Evolutionary conservation across 2,329 filamentous ascomycete genomes (phyloP), one percentile per base, ranked within the genome.

Genomic region (Colletotrichum sp.): DNA sequence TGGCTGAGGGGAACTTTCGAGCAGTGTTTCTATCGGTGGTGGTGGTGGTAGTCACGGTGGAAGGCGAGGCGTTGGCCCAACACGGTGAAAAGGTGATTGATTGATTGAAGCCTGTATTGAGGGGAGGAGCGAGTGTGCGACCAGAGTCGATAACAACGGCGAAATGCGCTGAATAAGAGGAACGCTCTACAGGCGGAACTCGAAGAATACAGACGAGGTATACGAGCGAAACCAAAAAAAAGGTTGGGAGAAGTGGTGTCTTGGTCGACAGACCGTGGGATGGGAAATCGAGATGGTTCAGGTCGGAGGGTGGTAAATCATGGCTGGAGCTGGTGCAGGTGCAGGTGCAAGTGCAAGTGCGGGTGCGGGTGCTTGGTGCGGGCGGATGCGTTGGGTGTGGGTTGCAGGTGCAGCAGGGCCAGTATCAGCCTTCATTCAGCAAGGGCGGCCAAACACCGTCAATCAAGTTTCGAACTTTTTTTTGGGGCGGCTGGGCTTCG

Each of bases 121-220:
- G 24, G 26, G 44, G 39, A 67, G 62, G 66, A 69, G 70, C 74
- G 74, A 74, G 39, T 52, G 73, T 65, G 36, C 30, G 39, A 36
- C 59, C 36, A 36, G 30, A 8, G 52, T 18, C 34, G 55, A 66
- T 10, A 66, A 57, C 26, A 76, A 39, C 71, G 57, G 28, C 63
- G 59, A 57, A 8, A 34, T 69, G 71, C 64, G 68, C 52, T 7
- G 13, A 49, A 28, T 32, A 49, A 44, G 49, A 59, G n/a, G 32
- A 69, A 21, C 32, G 39, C 62, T 75, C 63, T 32, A 26, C 16
- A 44, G 69, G 24, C 55, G 39, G 24, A 26, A 26, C 39, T 39
- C 24, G 39, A 68, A 71, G 70, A 32, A 72, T n/a, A 76, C 66
- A 76, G 76, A 68, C 72, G 71, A 57, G 67, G 65, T 36, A 65